Base-by-base conservation (phyloP, 2,329 filamentous ascomycete species). In the Colletotrichum paranaense region DNA sequence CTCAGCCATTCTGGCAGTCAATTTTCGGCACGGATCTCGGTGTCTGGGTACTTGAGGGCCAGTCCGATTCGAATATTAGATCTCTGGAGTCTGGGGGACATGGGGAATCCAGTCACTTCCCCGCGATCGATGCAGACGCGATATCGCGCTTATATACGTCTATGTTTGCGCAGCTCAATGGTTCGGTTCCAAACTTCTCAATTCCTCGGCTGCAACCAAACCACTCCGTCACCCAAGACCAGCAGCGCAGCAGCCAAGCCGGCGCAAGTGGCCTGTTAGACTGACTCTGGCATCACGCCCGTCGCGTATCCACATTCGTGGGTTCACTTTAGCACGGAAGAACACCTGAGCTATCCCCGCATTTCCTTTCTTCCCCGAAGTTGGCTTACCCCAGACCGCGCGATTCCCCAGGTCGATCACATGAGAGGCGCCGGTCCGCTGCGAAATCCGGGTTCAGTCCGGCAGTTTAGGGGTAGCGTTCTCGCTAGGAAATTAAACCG, bases 321-420 rank as follows among this genome's bases (percentile, higher is more conserved):
- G 62, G 16, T 30, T 28, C 49, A 65, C n/a, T 38, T 26, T 26
- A 24, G 4, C 30, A 28, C 22, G 6, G 19, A 52, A 11, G 38
- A 63, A 35, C 58, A 42, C 19, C 66, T 60, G 55, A 49, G 60
- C 66, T 52, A 32, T 73, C 70, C 70, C 70, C 70, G 70, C 66
- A 65, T n/a, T 24, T 52, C 30, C 9, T 38, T 19, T 30, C 26
- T 32, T 24, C 24, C 60, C 42, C 60, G 22, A 32, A 28, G 24
- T 14, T 5, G 53, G 9, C 42, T 63, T 73, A 73, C 70, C 70
- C 70, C 70, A 69, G 70, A 65, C 60, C 24, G 55, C 32, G 32
- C 70, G 53, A 65, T 56, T 22, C 70, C 55, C 66, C 55, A 64
- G 42, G 42, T 42, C 70, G 42, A 70, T 70, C 70, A 73, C 55